Base-by-base conservation (phyloP, 176 grass and related monocot genomes). In the Carex myosuroides region DNA sequence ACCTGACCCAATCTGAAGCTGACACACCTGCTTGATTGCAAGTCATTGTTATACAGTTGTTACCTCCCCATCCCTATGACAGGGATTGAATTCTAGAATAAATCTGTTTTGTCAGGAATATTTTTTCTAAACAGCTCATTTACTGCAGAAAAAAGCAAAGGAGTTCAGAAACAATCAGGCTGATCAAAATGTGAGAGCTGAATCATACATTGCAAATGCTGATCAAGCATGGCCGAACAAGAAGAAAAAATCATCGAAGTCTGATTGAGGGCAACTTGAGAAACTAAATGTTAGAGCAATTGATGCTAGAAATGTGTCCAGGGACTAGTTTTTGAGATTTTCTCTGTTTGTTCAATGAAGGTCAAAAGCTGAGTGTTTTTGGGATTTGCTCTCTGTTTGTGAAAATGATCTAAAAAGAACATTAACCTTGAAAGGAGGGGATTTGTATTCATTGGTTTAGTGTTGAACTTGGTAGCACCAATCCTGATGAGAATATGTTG, bases 71-170 rank as follows among this genome's bases (percentile, higher is more conserved):
- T n/a, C 20, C 1, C 6, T 24, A 20, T 62, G 20, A 62, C 20
- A 50, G 46, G 20, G 21, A 62, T 24, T 62, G 7, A 42, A 41
- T 72, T 72, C 68, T 39, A 44, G 13, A 29, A 24, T 55, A 77
- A 48, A 75, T 75, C n/a, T 22, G 33, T 50, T 13, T 10, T 29
- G 13, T 46, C 4, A 3, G 17, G 18, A 74, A 53, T 13, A 37
- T 37, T 66, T 16, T 56, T 59, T 84, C 10, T 82, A 22, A 54
- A 59, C 66, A 13, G 60, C 5, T 68, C 30, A 8, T 81, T 46
- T 69, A 80, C 80, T 94, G 86, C 90, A 98, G 95, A 90, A 91
- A 80, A 98, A 95, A 83, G 75, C 89, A 5, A 98, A 94, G 79
- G 88, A 91, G 81, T 95, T 93, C 13, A 95, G 85, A 86, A 93